These are phyloP conservation scores for Acmispon strigosus DNA, from an alignment of 306 rosid genomes.

Conservation along the genomic window DNA sequence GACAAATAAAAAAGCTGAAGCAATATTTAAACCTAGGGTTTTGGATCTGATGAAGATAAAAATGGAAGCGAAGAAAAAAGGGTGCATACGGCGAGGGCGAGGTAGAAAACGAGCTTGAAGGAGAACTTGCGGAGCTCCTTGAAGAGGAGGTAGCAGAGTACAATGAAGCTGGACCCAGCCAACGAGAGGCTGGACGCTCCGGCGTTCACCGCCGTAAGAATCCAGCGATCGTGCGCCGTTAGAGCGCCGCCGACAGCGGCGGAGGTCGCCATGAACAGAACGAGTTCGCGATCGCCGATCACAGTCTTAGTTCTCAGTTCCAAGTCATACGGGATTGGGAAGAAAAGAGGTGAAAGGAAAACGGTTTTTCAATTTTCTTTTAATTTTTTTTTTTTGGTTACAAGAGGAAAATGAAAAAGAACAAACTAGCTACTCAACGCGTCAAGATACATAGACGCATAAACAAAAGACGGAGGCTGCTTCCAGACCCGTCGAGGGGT, in stretches of 20 bases:
- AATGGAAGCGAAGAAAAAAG: not conserved
- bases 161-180: conserved; percentile 83
- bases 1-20: not conserved
- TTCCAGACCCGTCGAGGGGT: too few species aligned
- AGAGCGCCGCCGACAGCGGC: conserved; percentile 39
- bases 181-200: conserved; percentile 88
- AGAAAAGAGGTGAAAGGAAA: not conserved
- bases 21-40: not conserved
- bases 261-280: conserved; percentile 40
- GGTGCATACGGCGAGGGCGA: conserved; percentile 73
- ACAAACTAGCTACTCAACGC: too few species aligned
- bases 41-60: not conserved
- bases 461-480: too few species aligned
- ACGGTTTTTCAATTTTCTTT: not conserved
- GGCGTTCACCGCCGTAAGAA: conserved; percentile 52
- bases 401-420: too few species aligned
- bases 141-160: conserved; percentile 93
- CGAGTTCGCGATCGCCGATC: conserved; percentile 6
- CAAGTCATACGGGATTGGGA: not conserved
- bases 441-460: too few species aligned
- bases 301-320: not conserved
- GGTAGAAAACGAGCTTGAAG: conserved; percentile 97
- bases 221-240: conserved; percentile 52
- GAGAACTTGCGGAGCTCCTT: conserved; percentile 99
- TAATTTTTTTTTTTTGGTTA: too few species aligned